Evolutionary conservation across 768 basidiomycete species (phyloP).

Genomic region (Pleurotus platypus): DNA sequence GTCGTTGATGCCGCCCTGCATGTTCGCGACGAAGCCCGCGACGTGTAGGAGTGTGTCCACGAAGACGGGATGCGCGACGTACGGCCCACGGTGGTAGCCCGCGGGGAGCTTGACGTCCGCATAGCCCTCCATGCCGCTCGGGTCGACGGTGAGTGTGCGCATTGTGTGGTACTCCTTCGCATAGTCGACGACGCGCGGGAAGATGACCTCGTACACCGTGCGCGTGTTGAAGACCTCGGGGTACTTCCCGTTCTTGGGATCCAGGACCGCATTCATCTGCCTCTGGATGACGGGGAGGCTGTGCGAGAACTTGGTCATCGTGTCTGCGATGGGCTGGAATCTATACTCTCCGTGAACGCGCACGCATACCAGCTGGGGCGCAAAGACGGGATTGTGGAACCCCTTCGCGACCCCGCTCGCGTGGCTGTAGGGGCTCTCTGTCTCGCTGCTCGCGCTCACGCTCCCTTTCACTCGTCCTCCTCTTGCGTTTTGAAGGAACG

Average conservation of each 20-base stretch:
- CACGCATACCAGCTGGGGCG: too few relatives aligned
- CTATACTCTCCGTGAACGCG: constrained; percentile 47
- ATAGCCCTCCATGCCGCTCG: constrained; percentile 45
- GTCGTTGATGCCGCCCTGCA: constrained; percentile 44
- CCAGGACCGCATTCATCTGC: constrained; percentile 27
- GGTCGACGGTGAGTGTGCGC: constrained; percentile 45
- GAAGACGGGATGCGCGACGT: constrained; percentile 52
- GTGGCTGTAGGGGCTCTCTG: constrained; percentile 2
- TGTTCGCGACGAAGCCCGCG: constrained; percentile 68
- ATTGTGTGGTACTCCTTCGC: constrained; percentile 55
- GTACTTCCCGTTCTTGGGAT: constrained; percentile 16
- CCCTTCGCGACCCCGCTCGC: too few relatives aligned
- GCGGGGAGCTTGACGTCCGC: constrained; percentile 44
- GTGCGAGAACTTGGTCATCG: constrained; percentile 32
- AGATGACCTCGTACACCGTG: constrained; percentile 62
- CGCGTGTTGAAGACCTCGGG: constrained; percentile 51
- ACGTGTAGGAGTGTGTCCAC: constrained; percentile 66
- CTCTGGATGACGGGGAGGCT: constrained; percentile 30
- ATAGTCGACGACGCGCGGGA: constrained; percentile 68
- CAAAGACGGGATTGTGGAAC: too few relatives aligned
- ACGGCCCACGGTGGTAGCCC: constrained; percentile 25
- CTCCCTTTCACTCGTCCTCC: constrained; percentile 48
- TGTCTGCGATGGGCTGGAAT: constrained; percentile 27
- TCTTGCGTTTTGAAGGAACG: constrained; percentile 65
- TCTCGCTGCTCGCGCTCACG: constrained; percentile 33